These are phyloP conservation scores for Ganoderma multipileum DNA, from an alignment of 1,284 basidiomycete genomes.

Conservation along the genomic window DNA sequence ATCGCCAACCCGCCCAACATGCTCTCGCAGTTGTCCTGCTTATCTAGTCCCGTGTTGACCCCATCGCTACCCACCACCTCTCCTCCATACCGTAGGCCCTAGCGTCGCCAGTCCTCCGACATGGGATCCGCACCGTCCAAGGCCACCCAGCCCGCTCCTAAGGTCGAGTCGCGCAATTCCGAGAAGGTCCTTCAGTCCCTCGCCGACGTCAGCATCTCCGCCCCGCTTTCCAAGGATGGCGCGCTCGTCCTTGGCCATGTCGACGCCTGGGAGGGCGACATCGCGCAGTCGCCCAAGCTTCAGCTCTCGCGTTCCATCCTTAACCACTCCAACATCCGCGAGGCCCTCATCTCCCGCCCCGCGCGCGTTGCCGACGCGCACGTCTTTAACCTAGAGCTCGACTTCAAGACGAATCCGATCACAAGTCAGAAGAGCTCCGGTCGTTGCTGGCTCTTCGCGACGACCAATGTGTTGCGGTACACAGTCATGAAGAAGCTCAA, in stretches of 20 bases:
- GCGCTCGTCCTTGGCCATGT: constrained; percentile 65
- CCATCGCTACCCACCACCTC: background rate
- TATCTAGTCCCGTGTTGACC: background rate
- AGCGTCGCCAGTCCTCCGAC: constrained; percentile 1
- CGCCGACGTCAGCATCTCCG: constrained; percentile 28
- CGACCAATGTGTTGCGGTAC: constrained; percentile 88
- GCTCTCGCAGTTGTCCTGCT: background rate
- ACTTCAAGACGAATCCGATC: constrained; percentile 82
- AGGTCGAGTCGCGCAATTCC: constrained; percentile 38
- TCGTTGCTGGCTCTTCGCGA: constrained; percentile 93
- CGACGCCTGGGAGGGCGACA: constrained; percentile 68
- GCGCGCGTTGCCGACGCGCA: constrained; percentile 75
- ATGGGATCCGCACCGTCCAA: constrained; percentile 65
- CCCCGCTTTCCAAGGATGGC: constrained; percentile 53
- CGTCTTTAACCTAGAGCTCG: constrained; percentile 85
- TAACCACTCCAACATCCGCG: constrained; percentile 73
- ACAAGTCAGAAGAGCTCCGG: constrained; percentile 90
- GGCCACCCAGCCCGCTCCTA: constrained; percentile 33
- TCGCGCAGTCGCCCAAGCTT: constrained; percentile 66
- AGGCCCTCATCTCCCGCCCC: constrained; percentile 70
- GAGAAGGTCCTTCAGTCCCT: constrained; percentile 41
- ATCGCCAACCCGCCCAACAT: background rate
- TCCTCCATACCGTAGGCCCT: background rate
- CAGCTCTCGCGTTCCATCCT: constrained; percentile 85
- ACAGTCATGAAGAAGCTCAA: constrained; percentile 87